Evolutionary conservation across 306 rosid genomes (phyloP), one percentile per base, ranked within the genome.

Genomic region (Sphenostylis stenocarpa): DNA sequence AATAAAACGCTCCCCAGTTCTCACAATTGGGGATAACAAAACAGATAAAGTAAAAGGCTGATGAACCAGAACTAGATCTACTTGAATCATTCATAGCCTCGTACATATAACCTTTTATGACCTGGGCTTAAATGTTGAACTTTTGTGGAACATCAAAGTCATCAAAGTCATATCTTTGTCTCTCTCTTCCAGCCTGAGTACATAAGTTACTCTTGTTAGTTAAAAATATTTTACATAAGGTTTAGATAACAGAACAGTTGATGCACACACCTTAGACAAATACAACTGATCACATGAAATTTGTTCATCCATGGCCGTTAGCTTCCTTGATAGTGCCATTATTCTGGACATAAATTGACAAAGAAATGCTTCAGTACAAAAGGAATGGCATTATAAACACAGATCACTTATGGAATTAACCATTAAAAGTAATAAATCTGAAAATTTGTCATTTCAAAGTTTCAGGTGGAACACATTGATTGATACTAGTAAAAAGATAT

Each of bases 141-240:
- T 74, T 92, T 75, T 86, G 86, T 21, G 97, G 93, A 77, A 92
- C 93, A 38, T 92, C 96, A 7, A 79, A 92, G 80, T 92, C 96
- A 11, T 90, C 96, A 15, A 86, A 85, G 82, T 92, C 96, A 28
- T 80, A 87, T 72, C 96, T 88, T 49, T 87, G 93, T 70, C 90
- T 83, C 56, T 92, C 96, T 79, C 90, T 90, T 68, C 97, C 93
- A 28, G 76, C 91, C 97, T 92, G 88, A 67, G 80, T 19, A 71
- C 31, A 24, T 9, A 41, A 41, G 16, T 13, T 13, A 72, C 49
- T 23, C 60, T 24, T 12, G 34, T 26, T 15, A 29, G 21, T 60
- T 15, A 0, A 28, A 53, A 65, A 73, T 26, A 17, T 13, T 29
- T 52, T 55, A 23, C 19, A 39, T 33, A 17, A 33, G 62, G 62